Evolutionary conservation across 164 flowering plant genomes (phyloP).

Genomic region (Vitis riparia): DNA sequence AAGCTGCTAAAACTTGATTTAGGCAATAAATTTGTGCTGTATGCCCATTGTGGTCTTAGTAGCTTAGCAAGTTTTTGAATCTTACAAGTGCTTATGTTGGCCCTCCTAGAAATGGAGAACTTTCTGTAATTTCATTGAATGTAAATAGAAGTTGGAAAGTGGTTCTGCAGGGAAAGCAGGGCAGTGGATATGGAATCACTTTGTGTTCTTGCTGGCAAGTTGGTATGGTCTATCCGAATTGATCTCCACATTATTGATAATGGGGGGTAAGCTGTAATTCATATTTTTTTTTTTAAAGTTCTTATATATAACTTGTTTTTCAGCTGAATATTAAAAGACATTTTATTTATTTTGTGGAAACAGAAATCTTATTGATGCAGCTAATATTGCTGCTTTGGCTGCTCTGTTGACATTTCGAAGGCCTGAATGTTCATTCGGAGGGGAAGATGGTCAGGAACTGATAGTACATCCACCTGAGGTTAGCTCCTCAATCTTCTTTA

Average conservation of each 20-base stretch:
- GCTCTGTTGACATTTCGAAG: constrained; percentile 86
- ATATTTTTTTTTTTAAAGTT: background rate
- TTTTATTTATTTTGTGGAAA: constrained; percentile 9
- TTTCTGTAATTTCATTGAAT: background rate
- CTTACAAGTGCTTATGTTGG: background rate
- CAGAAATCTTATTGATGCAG: constrained; percentile 98
- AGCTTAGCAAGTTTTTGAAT: background rate
- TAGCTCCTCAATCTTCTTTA: constrained; percentile 9
- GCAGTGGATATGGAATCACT: constrained; percentile 96
- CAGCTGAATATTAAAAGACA: background rate
- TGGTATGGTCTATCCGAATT: constrained; percentile 88
- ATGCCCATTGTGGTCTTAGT: background rate
- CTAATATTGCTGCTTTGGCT: constrained; percentile 96
- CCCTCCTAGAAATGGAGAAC: no score
- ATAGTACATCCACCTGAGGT: constrained; percentile 91
- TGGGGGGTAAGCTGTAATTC: constrained; percentile 68
- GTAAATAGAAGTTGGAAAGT: constrained; percentile 15
- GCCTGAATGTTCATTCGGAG: constrained; percentile 89
- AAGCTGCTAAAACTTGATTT: background rate
- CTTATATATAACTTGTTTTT: background rate
- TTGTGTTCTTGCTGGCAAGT: constrained; percentile 86
- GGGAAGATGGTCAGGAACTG: constrained; percentile 87
- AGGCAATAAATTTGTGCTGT: background rate
- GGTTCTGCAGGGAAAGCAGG: constrained; percentile 87
- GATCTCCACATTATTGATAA: constrained; percentile 95